Evolutionary conservation across 192 early-diverging fungal species (phyloP).

Genomic region (Coemansia sp.): DNA sequence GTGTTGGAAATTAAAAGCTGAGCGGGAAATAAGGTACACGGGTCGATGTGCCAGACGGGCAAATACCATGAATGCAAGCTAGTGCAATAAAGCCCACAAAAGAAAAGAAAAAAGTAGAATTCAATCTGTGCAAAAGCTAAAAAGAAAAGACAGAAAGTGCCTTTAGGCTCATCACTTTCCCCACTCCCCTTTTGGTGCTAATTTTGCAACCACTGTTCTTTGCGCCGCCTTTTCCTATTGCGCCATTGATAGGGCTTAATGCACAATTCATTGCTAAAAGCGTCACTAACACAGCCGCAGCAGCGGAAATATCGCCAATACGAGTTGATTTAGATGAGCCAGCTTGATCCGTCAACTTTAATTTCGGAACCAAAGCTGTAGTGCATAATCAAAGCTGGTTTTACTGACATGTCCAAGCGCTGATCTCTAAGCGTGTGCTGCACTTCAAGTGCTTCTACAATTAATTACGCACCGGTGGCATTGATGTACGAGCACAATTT

Average conservation of each 20-base stretch:
- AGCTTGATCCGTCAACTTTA: not conserved
- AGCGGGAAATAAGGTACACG: not conserved
- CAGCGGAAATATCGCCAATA: too few relatives aligned
- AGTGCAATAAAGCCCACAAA: not conserved
- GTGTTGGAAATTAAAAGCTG: not conserved
- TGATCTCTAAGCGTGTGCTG: not conserved
- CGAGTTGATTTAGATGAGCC: not conserved
- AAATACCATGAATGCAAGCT: conserved; percentile 10
- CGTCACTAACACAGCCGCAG: not conserved
- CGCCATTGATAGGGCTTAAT: not conserved
- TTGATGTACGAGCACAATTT: not conserved
- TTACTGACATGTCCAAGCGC: not conserved
- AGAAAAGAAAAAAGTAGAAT: not conserved
- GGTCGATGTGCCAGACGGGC: conserved; percentile 2
- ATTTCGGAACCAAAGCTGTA: not conserved
- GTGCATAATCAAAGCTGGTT: not conserved
- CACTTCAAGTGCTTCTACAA: conserved; percentile 1
- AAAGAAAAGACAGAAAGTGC: not conserved
- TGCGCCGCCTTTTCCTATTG: not conserved
- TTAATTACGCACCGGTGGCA: not conserved
- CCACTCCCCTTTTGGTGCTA: not conserved
- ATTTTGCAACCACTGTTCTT: not conserved
- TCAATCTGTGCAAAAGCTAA: not conserved
- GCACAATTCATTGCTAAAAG: not conserved
- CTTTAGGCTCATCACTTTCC: not conserved